Base-by-base conservation (phyloP, 1,139 yeast genomes). In the Dujonia santamariae region DNA sequence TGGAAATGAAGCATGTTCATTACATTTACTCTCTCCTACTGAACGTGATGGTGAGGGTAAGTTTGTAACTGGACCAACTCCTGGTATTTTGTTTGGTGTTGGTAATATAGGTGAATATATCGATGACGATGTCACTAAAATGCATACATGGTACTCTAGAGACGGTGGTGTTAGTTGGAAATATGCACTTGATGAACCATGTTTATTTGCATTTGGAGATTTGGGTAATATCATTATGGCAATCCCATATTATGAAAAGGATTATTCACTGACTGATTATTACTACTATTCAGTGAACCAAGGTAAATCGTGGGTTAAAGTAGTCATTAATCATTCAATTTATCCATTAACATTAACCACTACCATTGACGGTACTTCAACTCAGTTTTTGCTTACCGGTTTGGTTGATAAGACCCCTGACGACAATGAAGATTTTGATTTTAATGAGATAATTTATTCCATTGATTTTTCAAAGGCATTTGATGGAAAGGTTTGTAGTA, bases 101-200 rank as follows among this genome's bases (percentile, higher is more conserved):
- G 92, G 90, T 28, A 57, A 56, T 34, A 67, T 73, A 7, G 81
- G 84, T 7, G 54, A 61, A 26, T 45, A 48, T 4, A 43, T 63
- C 5, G 44, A 41, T 1, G 31, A 46, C 3, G 56, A 61, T 17
- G 30, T 51, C 9, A 37, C 48, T 0, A 50, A 62, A 3, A 44
- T 65, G 49, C 56, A 63, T 14, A 79, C 88, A 1, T 86, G 69
- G 54, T 51, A 85, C 4, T 85, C 95, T 0, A 70, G 85, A 42
- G 87, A 87, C 57, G 92, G 88, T 25, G 96, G 96, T 16, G 56
- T 70, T 6, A 61, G 80, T 0, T 88, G 96, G 96, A 57, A 56
- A 26, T 53, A 65, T 38, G 74, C 79, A 0, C 49, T 79, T 18
- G 75, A 77, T 26, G 72, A 66, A 26, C 78, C 88, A 2, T 66